Evolutionary conservation across 768 basidiomycete species (phyloP).

Genomic region (Dacryopinax primogenitus): DNA sequence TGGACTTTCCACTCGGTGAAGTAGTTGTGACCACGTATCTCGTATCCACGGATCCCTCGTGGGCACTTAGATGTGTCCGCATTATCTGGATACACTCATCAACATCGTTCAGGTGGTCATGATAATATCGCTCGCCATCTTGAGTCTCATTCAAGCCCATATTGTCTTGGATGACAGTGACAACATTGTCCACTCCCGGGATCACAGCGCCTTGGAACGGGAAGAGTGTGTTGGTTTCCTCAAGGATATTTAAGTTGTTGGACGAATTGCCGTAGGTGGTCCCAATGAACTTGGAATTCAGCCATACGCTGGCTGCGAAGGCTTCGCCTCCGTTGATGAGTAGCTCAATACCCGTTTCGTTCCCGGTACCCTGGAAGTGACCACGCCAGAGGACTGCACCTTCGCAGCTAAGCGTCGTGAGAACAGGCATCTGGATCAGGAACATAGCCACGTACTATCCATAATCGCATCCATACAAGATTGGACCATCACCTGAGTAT

Average conservation of each 20-base stretch:
- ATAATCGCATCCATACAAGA: constrained; percentile 81
- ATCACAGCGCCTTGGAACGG: constrained; percentile 48
- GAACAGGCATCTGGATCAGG: too few relatives aligned
- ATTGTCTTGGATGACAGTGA: constrained; percentile 72
- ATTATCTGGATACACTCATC: constrained; percentile 22
- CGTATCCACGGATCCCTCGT: constrained; percentile 65
- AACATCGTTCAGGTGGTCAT: not conserved
- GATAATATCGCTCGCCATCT: constrained; percentile 38
- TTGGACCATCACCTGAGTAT: constrained; percentile 38
- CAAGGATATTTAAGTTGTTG: constrained; percentile 45
- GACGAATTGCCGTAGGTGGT: constrained; percentile 68
- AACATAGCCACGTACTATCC: constrained; percentile 45
- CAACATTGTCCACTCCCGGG: constrained; percentile 50
- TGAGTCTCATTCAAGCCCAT: constrained; percentile 61
- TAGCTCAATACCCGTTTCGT: constrained; percentile 37
- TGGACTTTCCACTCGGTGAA: constrained; percentile 57
- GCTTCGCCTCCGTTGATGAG: constrained; percentile 74
- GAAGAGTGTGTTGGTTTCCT: constrained; percentile 58
- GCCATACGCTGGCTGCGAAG: constrained; percentile 73
- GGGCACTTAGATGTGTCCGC: constrained; percentile 54
- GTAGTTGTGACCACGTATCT: constrained; percentile 42
- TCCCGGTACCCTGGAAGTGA: constrained; percentile 41
- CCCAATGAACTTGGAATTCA: constrained; percentile 56
- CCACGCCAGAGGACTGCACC: constrained; percentile 72
- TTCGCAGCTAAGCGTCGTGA: constrained; percentile 63